Percentiles rank a stretch among this genome's conserved stretches.
Evolutionary conservation across 345 rosid genomes (phyloP).

Genomic region (Arabidopsis suecica): DNA sequence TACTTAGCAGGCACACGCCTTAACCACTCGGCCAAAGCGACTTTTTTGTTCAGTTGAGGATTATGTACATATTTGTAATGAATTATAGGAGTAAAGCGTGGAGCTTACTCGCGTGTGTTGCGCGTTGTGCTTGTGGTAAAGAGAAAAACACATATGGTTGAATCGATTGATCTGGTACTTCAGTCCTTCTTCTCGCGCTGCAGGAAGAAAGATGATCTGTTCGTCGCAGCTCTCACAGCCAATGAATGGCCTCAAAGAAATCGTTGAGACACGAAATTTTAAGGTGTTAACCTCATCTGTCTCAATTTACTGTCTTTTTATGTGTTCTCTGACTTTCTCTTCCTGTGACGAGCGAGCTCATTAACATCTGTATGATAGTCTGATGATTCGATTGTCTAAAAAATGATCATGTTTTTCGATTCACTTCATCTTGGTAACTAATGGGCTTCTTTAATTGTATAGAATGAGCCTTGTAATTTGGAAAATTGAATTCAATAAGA

Average conservation of each 20-base stretch:
- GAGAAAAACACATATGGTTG: neutral
- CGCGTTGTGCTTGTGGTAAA: conserved; percentile 1
- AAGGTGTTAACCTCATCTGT: conserved; percentile 56
- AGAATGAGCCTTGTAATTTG: neutral
- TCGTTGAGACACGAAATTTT: conserved; percentile 75
- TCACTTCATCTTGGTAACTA: neutral
- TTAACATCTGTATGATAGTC: neutral
- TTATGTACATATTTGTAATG: fast-evolving
- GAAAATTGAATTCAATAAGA: conserved; percentile 13
- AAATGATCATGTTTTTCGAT: neutral
- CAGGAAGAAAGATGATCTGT: conserved; percentile 26
- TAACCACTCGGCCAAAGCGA: conserved; percentile 71
- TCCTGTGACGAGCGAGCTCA: neutral
- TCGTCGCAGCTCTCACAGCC: conserved; percentile 55
- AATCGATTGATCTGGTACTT: conserved; percentile 4
- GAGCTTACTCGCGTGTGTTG: conserved; percentile 16
- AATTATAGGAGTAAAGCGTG: neutral
- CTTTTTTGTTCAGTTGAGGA: neutral
- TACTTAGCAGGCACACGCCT: conserved; percentile 75
- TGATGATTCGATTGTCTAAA: conserved; percentile 6
- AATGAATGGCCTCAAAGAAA: conserved; percentile 63
- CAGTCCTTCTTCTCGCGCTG: neutral
- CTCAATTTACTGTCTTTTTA: neutral
- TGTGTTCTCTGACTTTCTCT: neutral
- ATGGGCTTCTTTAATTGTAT: conserved; percentile 7